Base-by-base conservation (phyloP, 495 filamentous ascomycete genomes). In the Penicillium chermesinum region DNA sequence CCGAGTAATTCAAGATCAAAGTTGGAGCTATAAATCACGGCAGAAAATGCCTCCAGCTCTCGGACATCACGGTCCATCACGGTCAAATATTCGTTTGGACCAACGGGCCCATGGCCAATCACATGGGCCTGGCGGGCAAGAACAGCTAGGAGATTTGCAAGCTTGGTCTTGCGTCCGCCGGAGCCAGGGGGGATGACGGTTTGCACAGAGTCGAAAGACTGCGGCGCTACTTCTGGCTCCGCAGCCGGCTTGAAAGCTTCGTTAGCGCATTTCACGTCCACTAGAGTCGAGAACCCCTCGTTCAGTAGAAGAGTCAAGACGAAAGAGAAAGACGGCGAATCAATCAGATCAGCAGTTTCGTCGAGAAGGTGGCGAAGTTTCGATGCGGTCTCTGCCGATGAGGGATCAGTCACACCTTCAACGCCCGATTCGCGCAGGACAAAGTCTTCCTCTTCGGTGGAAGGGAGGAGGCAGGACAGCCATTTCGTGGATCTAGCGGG, bases 331-430 rank as follows among this genome's bases (percentile, higher is more conserved):
- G 85, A 77, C 0, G 94, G 94, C 0, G 91, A 96, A 47, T 98
- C 94, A 54, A 98, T 86, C 14, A 97, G 75, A 65, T 98, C 93
- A 16, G 93, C 85, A 8, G 93, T 96, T 68, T 97, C 93, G 58
- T 97, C 90, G 1, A 98, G 74, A n/a, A 99, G 79, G 43, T 87
- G 83, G 41, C 91, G 86, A 54, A 97, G 80, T 38, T 79, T 74
- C 10, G 77, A 63, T 7, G 75, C 65, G 13, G 71, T 73, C 38
- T 73, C 62, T 12, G 70, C 65, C 6, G 64, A 67, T 17, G 69
- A 55, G 3, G 63, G 63, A 16, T 70, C 61, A 1, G 74, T 66
- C 10, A 85, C 73, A 3, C 77, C 76, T 22, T 84, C 63, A 44
- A 91, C 84, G 37, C 88, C 88, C 0, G 88, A 90, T 67, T 96